Conservation (phyloP, 805 yeast species). For the Spencermartinsiella europaea region DNA sequence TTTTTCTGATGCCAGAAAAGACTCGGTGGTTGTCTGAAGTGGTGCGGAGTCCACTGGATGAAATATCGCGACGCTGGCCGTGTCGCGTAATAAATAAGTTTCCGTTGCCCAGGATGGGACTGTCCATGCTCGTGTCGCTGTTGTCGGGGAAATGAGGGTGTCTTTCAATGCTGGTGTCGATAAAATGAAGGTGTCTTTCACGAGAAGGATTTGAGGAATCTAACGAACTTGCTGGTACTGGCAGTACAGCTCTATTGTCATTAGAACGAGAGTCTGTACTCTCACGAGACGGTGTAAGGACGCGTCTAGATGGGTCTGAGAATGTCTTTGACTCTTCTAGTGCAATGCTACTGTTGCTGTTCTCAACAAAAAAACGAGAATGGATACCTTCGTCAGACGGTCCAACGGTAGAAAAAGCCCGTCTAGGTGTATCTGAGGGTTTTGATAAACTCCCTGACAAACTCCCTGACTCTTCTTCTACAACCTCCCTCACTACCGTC, state of each 20-base stretch:
- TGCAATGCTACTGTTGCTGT: background rate
- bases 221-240: too few relatives aligned
- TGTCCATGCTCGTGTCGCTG: background rate
- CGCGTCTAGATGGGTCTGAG: too few relatives aligned
- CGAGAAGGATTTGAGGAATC: too few relatives aligned
- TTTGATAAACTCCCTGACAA: too few relatives aligned
- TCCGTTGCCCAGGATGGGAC: background rate
- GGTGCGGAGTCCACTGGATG: background rate
- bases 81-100: background rate
- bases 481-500: slow-evolving; percentile 4
- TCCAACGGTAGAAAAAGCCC: background rate
- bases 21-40: background rate
- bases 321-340: background rate
- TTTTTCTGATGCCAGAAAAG: background rate
- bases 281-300: too few relatives aligned
- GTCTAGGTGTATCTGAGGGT: too few relatives aligned
- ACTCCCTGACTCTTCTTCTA: background rate
- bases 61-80: background rate
- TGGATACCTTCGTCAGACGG: background rate
- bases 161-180: background rate
- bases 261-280: too few relatives aligned
- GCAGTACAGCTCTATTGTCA: background rate
- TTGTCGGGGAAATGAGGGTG: too few relatives aligned
- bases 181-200: background rate
- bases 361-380: background rate